Percentiles rank a stretch among this genome's conserved stretches.
Evolutionary conservation across 768 basidiomycete species (phyloP).

Genomic region (Fomitopsis serialis): DNA sequence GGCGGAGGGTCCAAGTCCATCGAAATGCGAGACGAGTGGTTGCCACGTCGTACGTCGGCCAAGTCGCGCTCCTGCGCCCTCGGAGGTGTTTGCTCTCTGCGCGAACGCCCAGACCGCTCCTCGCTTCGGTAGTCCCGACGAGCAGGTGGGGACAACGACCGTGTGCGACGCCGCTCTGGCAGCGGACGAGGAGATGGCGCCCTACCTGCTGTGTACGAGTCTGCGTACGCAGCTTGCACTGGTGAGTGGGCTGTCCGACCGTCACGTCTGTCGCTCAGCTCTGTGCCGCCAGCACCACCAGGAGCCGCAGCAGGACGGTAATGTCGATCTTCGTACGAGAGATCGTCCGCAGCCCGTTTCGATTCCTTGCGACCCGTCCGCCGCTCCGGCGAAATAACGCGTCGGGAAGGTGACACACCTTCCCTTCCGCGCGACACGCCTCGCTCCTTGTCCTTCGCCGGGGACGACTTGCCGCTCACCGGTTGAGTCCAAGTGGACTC

Average conservation of each 20-base stretch:
- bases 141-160: constrained; percentile 15
- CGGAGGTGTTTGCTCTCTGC: constrained; percentile 9
- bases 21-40: neutral
- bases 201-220: neutral
- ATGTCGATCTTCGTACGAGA: constrained; percentile 59
- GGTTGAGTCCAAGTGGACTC: constrained; percentile 57
- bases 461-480: constrained; percentile 19
- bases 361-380: neutral
- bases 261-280: constrained; percentile 9
- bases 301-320: constrained; percentile 46
- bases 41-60: neutral
- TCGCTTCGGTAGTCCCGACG: constrained; percentile 1
- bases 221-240: neutral
- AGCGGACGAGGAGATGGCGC: constrained; percentile 3
- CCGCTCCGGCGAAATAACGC: constrained; percentile 6
- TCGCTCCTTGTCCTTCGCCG: constrained; percentile 14
- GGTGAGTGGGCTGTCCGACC: neutral
- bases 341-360: constrained; percentile 12
- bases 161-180: constrained; percentile 8
- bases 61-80: constrained; percentile 5
- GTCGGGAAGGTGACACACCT: constrained; percentile 20
- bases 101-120: constrained; percentile 6
- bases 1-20: neutral
- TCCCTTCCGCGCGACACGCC: constrained; percentile 16
- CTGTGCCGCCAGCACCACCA: neutral